phyloP scores from a whole-genome alignment of 805 yeast species.

The Kluyveromyces nonfermentans region DNA sequence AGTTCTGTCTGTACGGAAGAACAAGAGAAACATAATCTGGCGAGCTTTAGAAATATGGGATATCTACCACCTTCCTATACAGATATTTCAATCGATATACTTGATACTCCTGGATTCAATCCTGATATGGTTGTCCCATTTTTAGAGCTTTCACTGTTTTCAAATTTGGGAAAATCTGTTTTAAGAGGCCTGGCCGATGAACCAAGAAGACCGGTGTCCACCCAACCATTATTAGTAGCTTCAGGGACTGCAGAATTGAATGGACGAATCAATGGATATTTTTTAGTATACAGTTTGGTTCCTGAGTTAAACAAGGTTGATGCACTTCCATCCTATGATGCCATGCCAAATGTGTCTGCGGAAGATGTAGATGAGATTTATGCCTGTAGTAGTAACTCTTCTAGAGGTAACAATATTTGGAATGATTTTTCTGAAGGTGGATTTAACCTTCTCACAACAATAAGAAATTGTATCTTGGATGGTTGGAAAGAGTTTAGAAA shows the following conservation, averaged over 20 bases:
- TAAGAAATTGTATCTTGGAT: constrained; percentile 50
- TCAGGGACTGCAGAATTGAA: constrained; percentile 73
- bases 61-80: constrained; percentile 43
- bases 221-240: constrained; percentile 62
- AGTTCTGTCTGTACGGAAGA: neutral
- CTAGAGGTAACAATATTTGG: constrained; percentile 8
- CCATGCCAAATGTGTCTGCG: neutral
- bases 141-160: constrained; percentile 59
- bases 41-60: constrained; percentile 5
- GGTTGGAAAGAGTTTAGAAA: constrained; percentile 64
- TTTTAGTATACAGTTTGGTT: constrained; percentile 58
- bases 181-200: constrained; percentile 54
- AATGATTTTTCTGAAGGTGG: constrained; percentile 20
- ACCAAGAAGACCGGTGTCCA: constrained; percentile 51
- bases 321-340: constrained; percentile 45
- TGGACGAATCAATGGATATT: constrained; percentile 67
- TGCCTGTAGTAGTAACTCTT: constrained; percentile 5
- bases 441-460: constrained; percentile 29
- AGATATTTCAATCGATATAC: constrained; percentile 56
- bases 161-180: constrained; percentile 49
- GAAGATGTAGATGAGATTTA: constrained; percentile 9
- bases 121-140: constrained; percentile 65
- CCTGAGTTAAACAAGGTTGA: constrained; percentile 38
- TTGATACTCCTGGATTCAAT: constrained; percentile 67
- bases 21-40: constrained; percentile 1